phyloP scores from a whole-genome alignment of 768 basidiomycete species.

The Myochromella boudieri region DNA sequence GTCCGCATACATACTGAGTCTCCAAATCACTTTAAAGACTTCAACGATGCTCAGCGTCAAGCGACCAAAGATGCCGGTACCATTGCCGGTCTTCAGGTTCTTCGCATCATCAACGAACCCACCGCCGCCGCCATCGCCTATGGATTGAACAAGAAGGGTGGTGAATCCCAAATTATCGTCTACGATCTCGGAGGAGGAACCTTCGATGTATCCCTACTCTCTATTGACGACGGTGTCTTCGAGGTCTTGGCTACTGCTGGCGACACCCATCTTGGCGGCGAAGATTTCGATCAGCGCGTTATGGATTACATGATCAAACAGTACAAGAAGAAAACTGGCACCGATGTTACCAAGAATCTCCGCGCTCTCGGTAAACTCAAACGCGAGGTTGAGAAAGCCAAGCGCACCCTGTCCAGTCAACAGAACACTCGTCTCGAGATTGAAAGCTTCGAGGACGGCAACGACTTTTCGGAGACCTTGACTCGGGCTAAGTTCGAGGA shows the following conservation, averaged over 20 bases:
- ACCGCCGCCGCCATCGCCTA: constrained; percentile 98
- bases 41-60: constrained; percentile 99
- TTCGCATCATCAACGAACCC: constrained; percentile 98
- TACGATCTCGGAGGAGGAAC: constrained; percentile 99
- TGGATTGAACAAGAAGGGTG: constrained; percentile 94
- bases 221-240: constrained; percentile 92
- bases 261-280: constrained; percentile 93
- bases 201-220: constrained; percentile 96
- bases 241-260: constrained; percentile 90
- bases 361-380: constrained; percentile 89
- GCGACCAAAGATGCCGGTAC: constrained; percentile 98
- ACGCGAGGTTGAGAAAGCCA: constrained; percentile 92
- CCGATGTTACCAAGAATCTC: constrained; percentile 76
- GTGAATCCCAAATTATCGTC: constrained; percentile 94
- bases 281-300: constrained; percentile 94
- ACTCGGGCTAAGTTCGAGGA: constrained; percentile 99
- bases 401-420: constrained; percentile 90
- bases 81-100: constrained; percentile 91
- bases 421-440: constrained; percentile 92
- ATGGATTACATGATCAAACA: constrained; percentile 87
- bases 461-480: constrained; percentile 95
- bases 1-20: constrained; percentile 1
- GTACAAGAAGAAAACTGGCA: constrained; percentile 92
- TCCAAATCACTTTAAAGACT: constrained; percentile 68
- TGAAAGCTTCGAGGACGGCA: constrained; percentile 93